phyloP scores from a whole-genome alignment of 1,139 yeast species.

The Suhomyces anneliseae region DNA sequence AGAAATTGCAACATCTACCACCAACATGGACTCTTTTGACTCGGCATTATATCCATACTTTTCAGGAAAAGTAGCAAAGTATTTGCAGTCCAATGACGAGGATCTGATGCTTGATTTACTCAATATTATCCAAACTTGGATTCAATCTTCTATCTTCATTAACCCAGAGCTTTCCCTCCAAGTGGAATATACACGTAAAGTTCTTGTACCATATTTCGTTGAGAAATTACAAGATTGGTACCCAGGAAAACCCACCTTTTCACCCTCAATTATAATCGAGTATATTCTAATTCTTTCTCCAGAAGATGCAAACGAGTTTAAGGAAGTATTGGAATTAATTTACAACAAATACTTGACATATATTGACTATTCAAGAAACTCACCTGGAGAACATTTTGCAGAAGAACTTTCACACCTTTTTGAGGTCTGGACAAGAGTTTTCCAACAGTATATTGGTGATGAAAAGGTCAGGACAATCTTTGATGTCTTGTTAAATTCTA shows the following conservation, averaged over 20 bases:
- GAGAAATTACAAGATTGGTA: constrained; percentile 16
- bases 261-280: constrained; percentile 18
- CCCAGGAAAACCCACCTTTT: constrained; percentile 9
- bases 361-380: constrained; percentile 6
- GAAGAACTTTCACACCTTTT: constrained; percentile 6
- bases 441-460: constrained; percentile 11
- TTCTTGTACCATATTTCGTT: constrained; percentile 20
- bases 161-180: constrained; percentile 16
- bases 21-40: constrained; percentile 12
- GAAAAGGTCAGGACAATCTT: neutral
- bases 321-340: constrained; percentile 12
- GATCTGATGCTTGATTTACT: constrained; percentile 10
- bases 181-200: constrained; percentile 15
- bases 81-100: constrained; percentile 4
- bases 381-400: neutral
- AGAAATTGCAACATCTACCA: constrained; percentile 9
- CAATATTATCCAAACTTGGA: constrained; percentile 16
- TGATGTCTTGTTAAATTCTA: neutral
- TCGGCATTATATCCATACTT: constrained; percentile 10
- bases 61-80: neutral
- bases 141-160: constrained; percentile 17
- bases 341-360: constrained; percentile 14
- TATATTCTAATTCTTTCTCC: constrained; percentile 18
- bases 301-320: constrained; percentile 15
- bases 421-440: constrained; percentile 13